Evolutionary conservation across 805 yeast genomes (phyloP), one percentile per base, ranked within the genome.

Genomic region (Saccharomycopsis fibuligera): DNA sequence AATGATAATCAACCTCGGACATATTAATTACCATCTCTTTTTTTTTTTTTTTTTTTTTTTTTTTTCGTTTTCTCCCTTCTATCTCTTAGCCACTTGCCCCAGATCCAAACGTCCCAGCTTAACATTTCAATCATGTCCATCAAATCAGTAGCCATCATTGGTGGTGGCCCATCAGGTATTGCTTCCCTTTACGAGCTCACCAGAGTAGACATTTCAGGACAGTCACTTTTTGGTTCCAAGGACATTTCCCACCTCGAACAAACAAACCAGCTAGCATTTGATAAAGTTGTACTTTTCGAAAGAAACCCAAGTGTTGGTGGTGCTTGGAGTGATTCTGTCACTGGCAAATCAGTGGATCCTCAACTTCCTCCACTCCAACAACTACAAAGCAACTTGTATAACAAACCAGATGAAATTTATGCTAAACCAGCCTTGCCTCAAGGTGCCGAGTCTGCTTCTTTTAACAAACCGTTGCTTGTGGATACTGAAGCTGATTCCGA

Each of bases 251-350:
- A 8, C 6, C n/a, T 10, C 19, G 37, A 33, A 16, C 10, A 25
- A 21, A 21, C 16, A 19, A 35, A 10, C 29, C 37, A 57, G 37
- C 60, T 60, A 1, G 59, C 57, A 21, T 68, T 68, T 47, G 57
- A 61, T 6, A 59, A 62, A 41, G 54, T 72, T 19, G 70, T 69
- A 12, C 75, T 68, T 1, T 73, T 72, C 57, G 78, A 73, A 54
- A 74, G 69, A 49, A 69, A 68, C 42, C 33, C 54, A 6, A 60
- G 55, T 22, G 59, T 72, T 25, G 78, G 78, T n/a, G 78, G 78
- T 1, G 66, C 70, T 5, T 73, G 77, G 77, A 56, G 61, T 10
- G 35, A 36, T 35, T 24, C 51, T 30, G 35, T 37, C 8, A 50
- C 51, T 2, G 53, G 52, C 17, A 40, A 53, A 6, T 50, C 45